phyloP scores from a whole-genome alignment of 164 flowering plant species.

The Aristolochia contorta region DNA sequence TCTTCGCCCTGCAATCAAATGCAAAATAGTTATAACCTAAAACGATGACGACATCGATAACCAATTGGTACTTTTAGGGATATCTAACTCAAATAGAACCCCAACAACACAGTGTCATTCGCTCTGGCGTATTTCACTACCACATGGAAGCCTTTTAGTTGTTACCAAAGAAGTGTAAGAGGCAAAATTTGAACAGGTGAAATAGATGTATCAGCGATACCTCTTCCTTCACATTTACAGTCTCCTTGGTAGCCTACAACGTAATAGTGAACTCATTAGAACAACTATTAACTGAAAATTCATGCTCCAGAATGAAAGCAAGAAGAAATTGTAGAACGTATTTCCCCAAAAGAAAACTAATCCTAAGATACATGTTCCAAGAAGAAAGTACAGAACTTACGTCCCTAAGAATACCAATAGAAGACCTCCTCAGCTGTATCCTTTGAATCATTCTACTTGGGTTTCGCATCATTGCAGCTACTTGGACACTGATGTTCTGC shows the following conservation, averaged over 20 bases:
- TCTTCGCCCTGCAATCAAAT: conserved; percentile 24
- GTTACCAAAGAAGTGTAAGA: neutral
- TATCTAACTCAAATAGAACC: too few relatives aligned
- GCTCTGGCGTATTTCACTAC: too few relatives aligned
- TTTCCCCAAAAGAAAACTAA: neutral
- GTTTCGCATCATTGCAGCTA: conserved; percentile 82
- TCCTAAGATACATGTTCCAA: neutral
- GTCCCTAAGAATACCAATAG: conserved; percentile 49
- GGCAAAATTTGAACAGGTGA: neutral
- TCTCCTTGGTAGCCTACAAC: conserved; percentile 39
- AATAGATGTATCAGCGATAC: too few relatives aligned
- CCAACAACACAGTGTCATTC: too few relatives aligned
- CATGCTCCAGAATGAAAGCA: too few relatives aligned
- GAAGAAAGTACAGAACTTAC: conserved; percentile 28
- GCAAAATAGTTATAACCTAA: neutral
- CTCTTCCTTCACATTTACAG: too few relatives aligned
- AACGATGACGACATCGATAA: neutral
- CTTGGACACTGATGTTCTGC: conserved; percentile 91
- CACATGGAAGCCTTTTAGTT: too few relatives aligned
- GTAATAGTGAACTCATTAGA: neutral
- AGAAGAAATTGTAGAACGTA: too few relatives aligned
- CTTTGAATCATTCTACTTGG: conserved; percentile 85
- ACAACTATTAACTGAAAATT: too few relatives aligned
- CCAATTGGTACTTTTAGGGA: neutral
- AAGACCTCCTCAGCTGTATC: conserved; percentile 70